These are phyloP conservation scores for Moricandia moricandioides DNA, from an alignment of 345 rosid species.

Conservation along the genomic window DNA sequence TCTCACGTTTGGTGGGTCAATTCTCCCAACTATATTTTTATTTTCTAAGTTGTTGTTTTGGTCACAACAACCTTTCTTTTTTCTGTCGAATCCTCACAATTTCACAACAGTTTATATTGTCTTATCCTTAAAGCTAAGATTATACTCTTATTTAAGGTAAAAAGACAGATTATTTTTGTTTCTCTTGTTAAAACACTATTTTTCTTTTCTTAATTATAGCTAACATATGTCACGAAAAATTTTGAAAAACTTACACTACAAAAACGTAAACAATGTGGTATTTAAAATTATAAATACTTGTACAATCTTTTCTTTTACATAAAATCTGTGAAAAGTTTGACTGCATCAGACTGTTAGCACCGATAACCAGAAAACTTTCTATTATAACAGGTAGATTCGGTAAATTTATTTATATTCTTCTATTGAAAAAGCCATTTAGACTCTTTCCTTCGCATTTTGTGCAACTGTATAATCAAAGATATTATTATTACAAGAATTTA, in stretches of 20 bases:
- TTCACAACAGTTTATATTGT: neutral
- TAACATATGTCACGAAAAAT: no score
- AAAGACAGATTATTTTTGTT: neutral
- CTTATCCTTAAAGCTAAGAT: neutral
- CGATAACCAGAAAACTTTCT: slow-evolving; percentile 30
- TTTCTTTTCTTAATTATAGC: no score
- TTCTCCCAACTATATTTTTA: neutral
- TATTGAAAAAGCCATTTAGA: slow-evolving; percentile 19
- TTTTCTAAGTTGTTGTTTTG: neutral
- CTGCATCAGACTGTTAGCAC: neutral
- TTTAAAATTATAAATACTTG: neutral
- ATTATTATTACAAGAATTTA: slow-evolving; percentile 13
- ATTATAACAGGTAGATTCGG: slow-evolving; percentile 37
- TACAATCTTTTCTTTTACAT: neutral
- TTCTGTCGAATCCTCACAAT: neutral
- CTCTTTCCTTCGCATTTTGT: slow-evolving; percentile 11
- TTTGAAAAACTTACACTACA: no score
- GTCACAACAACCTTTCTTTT: slow-evolving; percentile 6
- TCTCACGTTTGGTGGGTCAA: slow-evolving; percentile 36
- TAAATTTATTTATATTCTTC: neutral
- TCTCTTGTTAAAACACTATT: neutral
- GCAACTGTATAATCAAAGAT: slow-evolving; percentile 33
- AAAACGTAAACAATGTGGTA: no score
- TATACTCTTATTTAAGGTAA: neutral
- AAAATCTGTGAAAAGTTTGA: no score